Percentiles rank a stretch among this genome's conserved stretches.
Conservation (phyloP, 176 grass and related monocot genomes). For the Saccharum spontaneum region DNA sequence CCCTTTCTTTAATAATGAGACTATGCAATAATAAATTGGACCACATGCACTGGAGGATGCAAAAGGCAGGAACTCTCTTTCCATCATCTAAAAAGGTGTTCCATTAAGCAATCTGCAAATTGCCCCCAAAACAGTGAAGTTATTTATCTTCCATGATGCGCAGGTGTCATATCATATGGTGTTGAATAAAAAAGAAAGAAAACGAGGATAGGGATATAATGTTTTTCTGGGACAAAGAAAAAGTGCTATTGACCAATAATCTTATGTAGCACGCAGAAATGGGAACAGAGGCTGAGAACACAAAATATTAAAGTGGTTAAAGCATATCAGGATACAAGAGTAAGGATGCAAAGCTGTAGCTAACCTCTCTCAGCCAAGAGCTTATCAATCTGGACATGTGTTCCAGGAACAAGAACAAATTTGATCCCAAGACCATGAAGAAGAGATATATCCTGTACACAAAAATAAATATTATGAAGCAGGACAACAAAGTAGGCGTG, state of each 20-base stretch:
- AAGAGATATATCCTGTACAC: constrained; percentile 84
- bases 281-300: background rate
- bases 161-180: background rate
- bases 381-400: constrained; percentile 93
- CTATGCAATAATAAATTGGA: background rate
- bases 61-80: background rate
- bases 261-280: background rate
- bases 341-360: constrained; percentile 22
- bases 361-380: constrained; percentile 79
- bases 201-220: background rate
- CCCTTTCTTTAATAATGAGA: background rate
- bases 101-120: background rate
- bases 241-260: background rate
- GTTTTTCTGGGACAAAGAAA: background rate
- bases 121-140: background rate
- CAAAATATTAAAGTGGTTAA: background rate
- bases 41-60: background rate
- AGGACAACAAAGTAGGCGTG: background rate
- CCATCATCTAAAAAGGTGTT: background rate
- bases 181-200: background rate
- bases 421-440: constrained; percentile 97
- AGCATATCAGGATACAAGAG: background rate
- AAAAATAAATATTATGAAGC: constrained; percentile 13
- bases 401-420: constrained; percentile 95
- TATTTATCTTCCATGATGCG: constrained; percentile 9